Base-by-base conservation (phyloP, 31 red algal species). In the Asparagopsis taxiformis region DNA sequence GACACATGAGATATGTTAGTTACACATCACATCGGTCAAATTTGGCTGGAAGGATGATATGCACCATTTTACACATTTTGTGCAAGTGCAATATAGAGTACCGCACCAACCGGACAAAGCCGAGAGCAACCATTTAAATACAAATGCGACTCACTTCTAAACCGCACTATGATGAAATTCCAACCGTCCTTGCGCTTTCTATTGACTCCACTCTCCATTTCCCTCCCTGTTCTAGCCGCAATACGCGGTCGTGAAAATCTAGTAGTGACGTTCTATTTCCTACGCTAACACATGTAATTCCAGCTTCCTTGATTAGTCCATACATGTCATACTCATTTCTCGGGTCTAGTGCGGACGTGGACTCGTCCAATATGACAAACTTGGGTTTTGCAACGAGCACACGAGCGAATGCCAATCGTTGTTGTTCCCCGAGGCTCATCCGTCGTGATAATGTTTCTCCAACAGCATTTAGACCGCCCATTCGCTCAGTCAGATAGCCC, bases 361-460 rank as follows among this genome's bases (percentile, higher is more conserved):
- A 89, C 70, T 98, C 94, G 51, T 98, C 89, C 51, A 98, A 56
- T 23, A 93, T 65, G 21, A 89, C 89, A 9, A 98, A 55, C 3
- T 80, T 46, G 36, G 84, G 85, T 39, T 68, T 75, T 15, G 67
- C 68, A 24, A 89, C 72, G 8, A 93, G 3, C 13, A 98, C 38
- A 3, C 89, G 72, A 56, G 94, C 90, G 49, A 98, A 98, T 2
- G 85, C 89, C 13, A 98, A 60, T 15, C 94, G 83, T 57, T 98
- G 94, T 66, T 98, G 94, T 75, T 98, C 94, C 26, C 89, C 89
- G 25, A 98, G 63, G 44, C 79, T 86, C 36, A 98, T 55, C 13
- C 77, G 65, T 15, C 69, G 38, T 3, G 65, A 70, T 3, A 97
- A 53, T 25, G 54, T 62, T 50, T 92, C 94, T 20, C 79, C 65